phyloP scores from a whole-genome alignment of 2,329 filamentous ascomycete genomes.

The Neocucurbitaria cava region DNA sequence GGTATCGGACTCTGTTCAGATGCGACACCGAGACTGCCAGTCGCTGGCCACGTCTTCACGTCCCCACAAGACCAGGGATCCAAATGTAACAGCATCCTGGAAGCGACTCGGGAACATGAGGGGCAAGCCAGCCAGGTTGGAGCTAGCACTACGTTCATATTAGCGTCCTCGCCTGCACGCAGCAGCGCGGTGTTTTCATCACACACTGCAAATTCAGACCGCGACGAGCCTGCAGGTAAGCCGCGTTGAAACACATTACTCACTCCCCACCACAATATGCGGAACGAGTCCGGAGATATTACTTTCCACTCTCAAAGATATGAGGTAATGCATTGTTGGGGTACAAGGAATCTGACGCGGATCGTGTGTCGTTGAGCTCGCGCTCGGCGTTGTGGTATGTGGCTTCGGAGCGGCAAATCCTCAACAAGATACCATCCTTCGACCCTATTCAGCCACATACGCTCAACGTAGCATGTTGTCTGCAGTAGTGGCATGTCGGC shows the following conservation, averaged over 20 bases:
- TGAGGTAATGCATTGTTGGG: neutral
- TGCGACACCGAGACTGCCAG: neutral
- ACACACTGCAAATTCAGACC: neutral
- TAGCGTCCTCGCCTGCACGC: slow-evolving; percentile 13
- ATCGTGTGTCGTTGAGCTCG: neutral
- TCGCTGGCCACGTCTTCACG: neutral
- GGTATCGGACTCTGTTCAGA: neutral
- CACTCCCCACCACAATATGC: neutral
- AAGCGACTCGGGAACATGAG: slow-evolving; percentile 11
- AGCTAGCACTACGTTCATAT: slow-evolving; percentile 8
- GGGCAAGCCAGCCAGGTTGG: slow-evolving; percentile 15
- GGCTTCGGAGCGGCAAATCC: slow-evolving; percentile 16
- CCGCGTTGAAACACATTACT: neutral
- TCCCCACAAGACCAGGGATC: neutral
- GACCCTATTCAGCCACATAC: slow-evolving; percentile 5
- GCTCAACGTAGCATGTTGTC: neutral
- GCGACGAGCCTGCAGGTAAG: neutral
- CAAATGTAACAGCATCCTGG: neutral
- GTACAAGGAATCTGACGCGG: neutral
- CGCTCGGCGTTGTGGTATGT: slow-evolving; percentile 1
- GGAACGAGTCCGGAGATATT: neutral
- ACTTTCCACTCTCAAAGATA: neutral
- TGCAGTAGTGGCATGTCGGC: neutral
- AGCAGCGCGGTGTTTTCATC: slow-evolving; percentile 19
- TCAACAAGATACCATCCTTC: slow-evolving; percentile 13